Evolutionary conservation across 2,329 filamentous ascomycete species (phyloP), one percentile per base, ranked within the genome.

Genomic region (Aureobasidium melanogenum): DNA sequence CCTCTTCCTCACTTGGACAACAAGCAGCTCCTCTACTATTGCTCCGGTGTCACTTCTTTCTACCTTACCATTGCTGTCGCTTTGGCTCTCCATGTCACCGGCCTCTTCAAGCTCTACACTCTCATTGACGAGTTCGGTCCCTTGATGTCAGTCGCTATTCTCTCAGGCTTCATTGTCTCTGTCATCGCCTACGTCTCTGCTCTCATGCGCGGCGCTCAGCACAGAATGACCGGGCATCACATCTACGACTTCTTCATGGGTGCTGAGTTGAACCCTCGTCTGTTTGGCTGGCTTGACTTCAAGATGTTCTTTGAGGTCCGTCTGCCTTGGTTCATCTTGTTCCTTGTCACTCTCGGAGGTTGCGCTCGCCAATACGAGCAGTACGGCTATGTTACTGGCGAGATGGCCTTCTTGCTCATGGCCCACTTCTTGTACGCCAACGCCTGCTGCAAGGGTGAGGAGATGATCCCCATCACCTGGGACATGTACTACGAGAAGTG

Each of bases 401-500:
- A 96, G 73, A 88, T 94, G 58, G 79, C 82, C 64, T 94, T 96
- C 77, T 77, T 96, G 46, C 76, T 96, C 66, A 86, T 96, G 83
- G 92, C 91, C 0, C 91, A 96, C 76, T 96, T 88, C 76, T 82
- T 96, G 48, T 96, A 96, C 70, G 90, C 91, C 71, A 94, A 95
- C 73, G 91, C 91, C 58, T 96, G 91, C 78, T 85, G 87, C 67
- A 96, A 96, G 79, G 92, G 88, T 51, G 91, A 96, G 76, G 90
- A 96, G 76, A 84, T 91, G 72, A 96, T 96, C 74, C 83, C 91
- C 63, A 88, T 88, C 9, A 94, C 90, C 54, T 96, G 91, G 85
- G 91, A 96, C 70, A 96, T 96, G 88, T 96, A 95, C 80, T 93
- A 91, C 69, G 91, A 96, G 80, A 96, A 96, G 78, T 92, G 89